Evolutionary conservation across 768 basidiomycete species (phyloP).

Genomic region (Omphalotus guepiniiformis): DNA sequence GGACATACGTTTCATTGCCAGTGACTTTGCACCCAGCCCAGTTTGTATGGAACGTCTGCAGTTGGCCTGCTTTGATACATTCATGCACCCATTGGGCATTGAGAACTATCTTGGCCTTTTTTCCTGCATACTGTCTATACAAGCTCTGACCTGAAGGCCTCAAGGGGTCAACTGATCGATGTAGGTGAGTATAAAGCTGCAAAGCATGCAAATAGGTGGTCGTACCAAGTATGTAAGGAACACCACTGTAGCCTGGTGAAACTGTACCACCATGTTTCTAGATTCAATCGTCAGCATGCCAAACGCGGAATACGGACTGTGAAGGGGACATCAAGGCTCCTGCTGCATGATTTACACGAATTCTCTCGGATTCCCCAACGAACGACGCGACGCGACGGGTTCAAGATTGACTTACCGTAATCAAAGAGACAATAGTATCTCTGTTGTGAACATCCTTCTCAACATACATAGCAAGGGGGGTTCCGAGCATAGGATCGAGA

Average conservation of each 20-base stretch:
- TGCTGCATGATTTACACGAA: too few species aligned
- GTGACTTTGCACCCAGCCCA: conserved; percentile 82
- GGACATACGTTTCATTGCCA: conserved; percentile 64
- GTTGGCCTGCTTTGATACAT: conserved; percentile 62
- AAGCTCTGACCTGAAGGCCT: conserved; percentile 78
- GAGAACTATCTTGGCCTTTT: conserved; percentile 78
- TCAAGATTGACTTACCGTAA: conserved; percentile 66
- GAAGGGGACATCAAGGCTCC: too few species aligned
- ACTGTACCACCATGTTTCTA: conserved; percentile 79
- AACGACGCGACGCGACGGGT: conserved; percentile 6
- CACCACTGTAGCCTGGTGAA: conserved; percentile 72
- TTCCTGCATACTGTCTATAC: conserved; percentile 72
- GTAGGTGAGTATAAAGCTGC: not conserved
- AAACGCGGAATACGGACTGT: conserved; percentile 11
- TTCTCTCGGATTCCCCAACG: too few species aligned
- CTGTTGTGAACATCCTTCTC: conserved; percentile 78
- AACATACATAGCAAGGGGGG: conserved; percentile 68
- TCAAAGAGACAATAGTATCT: conserved; percentile 55
- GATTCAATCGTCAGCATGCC: conserved; percentile 7
- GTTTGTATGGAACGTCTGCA: conserved; percentile 72
- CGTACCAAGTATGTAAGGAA: conserved; percentile 76
- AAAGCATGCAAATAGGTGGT: conserved; percentile 14
- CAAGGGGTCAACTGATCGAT: conserved; percentile 63
- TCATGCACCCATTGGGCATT: conserved; percentile 72
- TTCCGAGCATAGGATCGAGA: conserved; percentile 80